Base-by-base conservation (phyloP, 345 rosid genomes). In the Gossypium ekmanianum region DNA sequence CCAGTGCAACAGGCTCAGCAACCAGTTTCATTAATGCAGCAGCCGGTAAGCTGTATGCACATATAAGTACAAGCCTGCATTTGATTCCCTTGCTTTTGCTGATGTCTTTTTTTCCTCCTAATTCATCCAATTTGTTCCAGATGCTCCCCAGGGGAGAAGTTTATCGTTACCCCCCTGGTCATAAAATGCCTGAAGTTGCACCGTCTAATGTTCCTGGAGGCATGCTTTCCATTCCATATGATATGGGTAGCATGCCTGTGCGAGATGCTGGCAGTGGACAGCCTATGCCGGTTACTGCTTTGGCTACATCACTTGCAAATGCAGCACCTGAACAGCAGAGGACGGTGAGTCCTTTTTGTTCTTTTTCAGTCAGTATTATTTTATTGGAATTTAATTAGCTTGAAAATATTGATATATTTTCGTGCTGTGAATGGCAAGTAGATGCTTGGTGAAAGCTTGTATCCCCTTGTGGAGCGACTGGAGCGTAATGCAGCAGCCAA, bases 401-500 rank as follows among this genome's bases (percentile, higher is more conserved):
- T 1, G 1, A 2, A 16, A 17, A 34, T 57, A 2, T 58, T 34
- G 18, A 73, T 26, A 73, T 18, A 18, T 61, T 13, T 44, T 9
- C 20, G 14, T 24, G 11, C 22, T 11, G 2, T 27, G 68, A 66
- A 12, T 47, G 29, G 44, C 59, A 41, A 69, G 48, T 72, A 93
- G 98, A 76, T 87, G 92, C 88, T 91, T 72, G 97, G 97, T 7
- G 97, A 91, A 75, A 89, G 66, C 75, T 82, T 93, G n/a, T 91
- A 88, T 71, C 92, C 92, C 2, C 81, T 87, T 3, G 98, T 93
- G 61, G 92, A 90, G 24, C 88, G 88, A 81, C 86, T 89, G 81
- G 97, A 88, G 78, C 90, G 78, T 61, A 87, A 88, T 27, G 78
- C 85, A 3, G 93, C 93, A 1, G 91, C 90, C 12, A 88, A 93